phyloP scores from a whole-genome alignment of 345 rosid species.

The Eucalyptus melliodora region DNA sequence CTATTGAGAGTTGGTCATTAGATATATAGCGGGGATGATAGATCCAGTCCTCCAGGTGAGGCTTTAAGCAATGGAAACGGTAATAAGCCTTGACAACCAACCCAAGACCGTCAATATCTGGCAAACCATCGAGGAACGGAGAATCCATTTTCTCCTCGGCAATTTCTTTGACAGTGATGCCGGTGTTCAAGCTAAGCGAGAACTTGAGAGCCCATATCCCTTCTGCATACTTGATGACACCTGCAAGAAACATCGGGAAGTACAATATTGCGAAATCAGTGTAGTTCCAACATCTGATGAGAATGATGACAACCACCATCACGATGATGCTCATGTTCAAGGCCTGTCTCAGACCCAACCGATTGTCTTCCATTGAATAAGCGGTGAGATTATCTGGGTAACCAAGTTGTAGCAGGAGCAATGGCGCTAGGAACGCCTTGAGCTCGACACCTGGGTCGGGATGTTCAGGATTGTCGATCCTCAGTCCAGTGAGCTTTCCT shows the following conservation, averaged over 20 bases:
- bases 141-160: not conserved
- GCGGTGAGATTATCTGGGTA: not conserved
- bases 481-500: not conserved
- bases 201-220: not conserved
- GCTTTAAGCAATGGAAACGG: not conserved
- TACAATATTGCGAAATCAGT: not conserved
- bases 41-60: not conserved
- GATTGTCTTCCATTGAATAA: not conserved
- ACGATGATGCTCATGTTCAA: not conserved
- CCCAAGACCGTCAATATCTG: not conserved
- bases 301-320: not conserved
- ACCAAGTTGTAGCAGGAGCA: not conserved
- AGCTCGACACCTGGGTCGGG: not conserved
- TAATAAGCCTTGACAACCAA: not conserved
- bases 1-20: not conserved
- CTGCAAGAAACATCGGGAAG: not conserved
- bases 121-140: not conserved
- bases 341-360: not conserved
- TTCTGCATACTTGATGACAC: not conserved
- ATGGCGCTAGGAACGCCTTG: not conserved
- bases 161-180: not conserved
- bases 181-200: not conserved
- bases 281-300: not conserved
- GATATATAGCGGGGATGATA: not conserved
- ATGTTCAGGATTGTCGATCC: not conserved